Percentiles rank a stretch among this genome's conserved stretches.
Evolutionary conservation across 352 stramenopile genomes (phyloP).

Genomic region (Pythium rishiriense): DNA sequence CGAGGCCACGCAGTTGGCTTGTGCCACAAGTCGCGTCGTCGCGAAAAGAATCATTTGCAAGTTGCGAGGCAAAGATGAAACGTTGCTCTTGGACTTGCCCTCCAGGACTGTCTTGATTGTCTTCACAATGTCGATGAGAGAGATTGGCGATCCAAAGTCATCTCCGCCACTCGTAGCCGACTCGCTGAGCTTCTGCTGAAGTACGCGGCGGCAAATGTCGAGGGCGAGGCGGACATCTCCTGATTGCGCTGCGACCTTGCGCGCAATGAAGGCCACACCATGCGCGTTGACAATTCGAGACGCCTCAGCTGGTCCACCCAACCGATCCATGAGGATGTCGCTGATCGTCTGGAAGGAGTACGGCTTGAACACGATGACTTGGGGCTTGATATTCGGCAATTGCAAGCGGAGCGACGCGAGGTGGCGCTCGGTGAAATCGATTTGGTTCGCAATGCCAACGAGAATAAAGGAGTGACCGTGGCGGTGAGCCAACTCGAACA

Average conservation of each 20-base stretch:
- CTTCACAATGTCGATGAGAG: slow-evolving; percentile 71
- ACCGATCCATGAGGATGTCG: slow-evolving; percentile 66
- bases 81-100: slow-evolving; percentile 53
- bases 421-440: slow-evolving; percentile 85
- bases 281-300: slow-evolving; percentile 62
- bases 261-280: slow-evolving; percentile 74
- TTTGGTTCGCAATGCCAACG: slow-evolving; percentile 81
- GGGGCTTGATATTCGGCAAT: slow-evolving; percentile 49
- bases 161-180: slow-evolving; percentile 23
- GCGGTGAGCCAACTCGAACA: slow-evolving; percentile 79
- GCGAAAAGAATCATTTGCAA: slow-evolving; percentile 84
- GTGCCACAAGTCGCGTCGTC: slow-evolving; percentile 42
- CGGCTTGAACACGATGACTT: slow-evolving; percentile 78
- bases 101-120: slow-evolving; percentile 75
- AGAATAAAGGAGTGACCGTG: slow-evolving; percentile 64
- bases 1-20: slow-evolving; percentile 11
- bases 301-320: slow-evolving; percentile 48
- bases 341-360: slow-evolving; percentile 81
- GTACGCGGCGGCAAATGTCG: slow-evolving; percentile 68
- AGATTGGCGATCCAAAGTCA: slow-evolving; percentile 34
- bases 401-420: slow-evolving; percentile 57
- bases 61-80: slow-evolving; percentile 71
- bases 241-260: slow-evolving; percentile 75
- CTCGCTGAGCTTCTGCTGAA: slow-evolving; percentile 52
- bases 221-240: slow-evolving; percentile 77